Percentiles rank a stretch among this genome's conserved stretches.
Evolutionary conservation across 106 monocot genomes (phyloP).

Genomic region (Triglochin maritima): DNA sequence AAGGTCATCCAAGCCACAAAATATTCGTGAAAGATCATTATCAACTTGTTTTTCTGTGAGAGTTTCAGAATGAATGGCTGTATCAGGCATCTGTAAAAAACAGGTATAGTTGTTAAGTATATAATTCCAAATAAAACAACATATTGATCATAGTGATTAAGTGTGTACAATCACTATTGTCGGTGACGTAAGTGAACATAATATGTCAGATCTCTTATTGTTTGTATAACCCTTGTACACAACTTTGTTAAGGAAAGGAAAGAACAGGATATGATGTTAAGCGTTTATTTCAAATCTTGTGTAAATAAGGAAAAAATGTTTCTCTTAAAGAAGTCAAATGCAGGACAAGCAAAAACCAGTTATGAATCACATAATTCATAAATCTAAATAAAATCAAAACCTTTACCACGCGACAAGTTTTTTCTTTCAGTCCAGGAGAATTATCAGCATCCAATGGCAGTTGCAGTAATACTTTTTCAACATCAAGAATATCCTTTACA

Average conservation of each 20-base stretch:
- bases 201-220: no score
- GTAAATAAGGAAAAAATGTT: no score
- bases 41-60: no score
- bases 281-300: no score
- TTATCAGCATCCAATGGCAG: conserved; percentile 7
- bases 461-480: conserved; percentile 9
- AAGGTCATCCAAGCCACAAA: conserved; percentile 10
- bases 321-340: neutral
- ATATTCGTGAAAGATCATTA: neutral
- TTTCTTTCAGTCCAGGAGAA: conserved; percentile 7
- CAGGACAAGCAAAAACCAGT: neutral
- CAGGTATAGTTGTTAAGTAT: neutral
- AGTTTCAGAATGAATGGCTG: neutral
- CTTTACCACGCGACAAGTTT: conserved; percentile 20
- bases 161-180: no score
- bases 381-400: neutral
- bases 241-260: no score
- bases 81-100: neutral
- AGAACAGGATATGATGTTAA: no score
- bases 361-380: neutral
- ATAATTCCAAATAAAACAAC: neutral
- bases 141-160: no score
- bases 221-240: no score
- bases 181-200: no score
- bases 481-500: neutral